Base-by-base conservation (phyloP, 2,329 filamentous ascomycete species). In the Neopestalotiopsis clavispora region DNA sequence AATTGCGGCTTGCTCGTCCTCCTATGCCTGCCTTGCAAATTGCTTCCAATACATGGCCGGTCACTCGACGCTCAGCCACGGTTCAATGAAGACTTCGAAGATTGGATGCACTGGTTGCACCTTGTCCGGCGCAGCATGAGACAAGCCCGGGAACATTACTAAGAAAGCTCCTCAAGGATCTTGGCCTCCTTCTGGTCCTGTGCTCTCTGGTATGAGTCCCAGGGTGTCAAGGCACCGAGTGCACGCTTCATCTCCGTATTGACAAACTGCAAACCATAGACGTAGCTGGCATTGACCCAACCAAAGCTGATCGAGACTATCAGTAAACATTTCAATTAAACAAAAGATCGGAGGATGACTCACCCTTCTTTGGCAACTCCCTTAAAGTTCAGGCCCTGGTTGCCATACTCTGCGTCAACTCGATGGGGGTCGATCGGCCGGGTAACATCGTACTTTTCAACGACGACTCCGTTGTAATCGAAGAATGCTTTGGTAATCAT, bases 401-500 rank as follows among this genome's bases (percentile, higher is more conserved):
- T 99, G 6, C 96, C 96, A 78, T 99, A 99, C 82, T 99, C 96
- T 69, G 95, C 96, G 80, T 97, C 94, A 13, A 98, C 96, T 71
- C 93, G 91, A 82, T 98, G 96, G 49, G 96, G 95, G 76, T 97
- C 95, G 68, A 95, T 90, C 4, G 92, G 91, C 68, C 94, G 86
- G 23, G 95, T 98, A 70, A 99, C 96, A 81, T 99, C 94, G 83
- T 99, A 99, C 84, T 99, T 99, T 82, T 99, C 96, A 5, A 98
- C 96, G 1, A 99, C 95, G 9, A 98, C 94, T 52, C 96, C 96
- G 78, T 98, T 98, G 85, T 95, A 98, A 80, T 99, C 95, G 70
- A 98, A 95, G 83, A 98, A 98, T 0, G 96, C 95, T 82, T 97
- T 98, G 69, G 94, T 98, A 76, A 98, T 94, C 95, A 98, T 98